Percentiles rank a stretch among this genome's conserved stretches.
Conservation (phyloP, 129 eudicot genomes). For the Lonicera japonica region DNA sequence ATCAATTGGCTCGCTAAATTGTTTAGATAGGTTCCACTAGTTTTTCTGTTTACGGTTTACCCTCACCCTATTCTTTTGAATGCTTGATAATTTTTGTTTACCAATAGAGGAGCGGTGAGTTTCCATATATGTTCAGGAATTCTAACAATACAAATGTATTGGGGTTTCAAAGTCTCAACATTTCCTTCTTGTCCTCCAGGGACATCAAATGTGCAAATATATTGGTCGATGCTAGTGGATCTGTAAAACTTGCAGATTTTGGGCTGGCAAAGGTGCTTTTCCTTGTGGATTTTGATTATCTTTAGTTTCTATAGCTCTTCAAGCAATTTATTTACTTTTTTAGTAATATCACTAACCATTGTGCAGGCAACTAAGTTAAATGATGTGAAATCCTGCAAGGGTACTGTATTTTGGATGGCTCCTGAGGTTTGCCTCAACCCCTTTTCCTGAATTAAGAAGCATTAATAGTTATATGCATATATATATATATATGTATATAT, state of each 20-base stretch:
- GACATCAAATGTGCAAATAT: conserved; percentile 97
- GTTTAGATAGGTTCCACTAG: neutral
- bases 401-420: conserved; percentile 97
- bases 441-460: neutral
- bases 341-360: conserved; percentile 6
- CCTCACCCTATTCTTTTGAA: neutral
- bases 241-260: conserved; percentile 95
- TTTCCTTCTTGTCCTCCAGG: conserved; percentile 39
- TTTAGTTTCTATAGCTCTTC: neutral
- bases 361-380: conserved; percentile 68
- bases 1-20: no score
- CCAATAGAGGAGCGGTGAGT: neutral
- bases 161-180: neutral
- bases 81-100: neutral
- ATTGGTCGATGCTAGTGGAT: conserved; percentile 68
- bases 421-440: conserved; percentile 73
- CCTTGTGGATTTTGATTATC: neutral
- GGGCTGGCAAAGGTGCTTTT: conserved; percentile 87
- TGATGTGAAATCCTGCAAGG: conserved; percentile 88
- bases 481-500: no score
- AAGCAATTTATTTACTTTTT: conserved; percentile 3
- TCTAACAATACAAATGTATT: neutral
- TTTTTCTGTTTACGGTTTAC: neutral
- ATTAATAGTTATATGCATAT: no score
- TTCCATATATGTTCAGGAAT: neutral